These are phyloP conservation scores for Solidago caesia DNA, from an alignment of 129 eudicot genomes.

Conservation along the genomic window DNA sequence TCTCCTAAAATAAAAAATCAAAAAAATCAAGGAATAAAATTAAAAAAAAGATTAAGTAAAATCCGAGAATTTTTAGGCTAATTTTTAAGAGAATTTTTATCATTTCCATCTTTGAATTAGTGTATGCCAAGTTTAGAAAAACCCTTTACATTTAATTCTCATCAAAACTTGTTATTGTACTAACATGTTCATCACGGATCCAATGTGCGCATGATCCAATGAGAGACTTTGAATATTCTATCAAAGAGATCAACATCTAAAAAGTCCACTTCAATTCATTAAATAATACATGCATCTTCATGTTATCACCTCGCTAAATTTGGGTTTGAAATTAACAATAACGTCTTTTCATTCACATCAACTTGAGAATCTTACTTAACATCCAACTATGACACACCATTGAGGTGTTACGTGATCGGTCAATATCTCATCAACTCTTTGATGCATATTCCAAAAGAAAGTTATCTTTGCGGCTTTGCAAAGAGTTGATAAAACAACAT, in stretches of 20 bases:
- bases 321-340: background rate
- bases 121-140: background rate
- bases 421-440: background rate
- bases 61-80: too few relatives aligned
- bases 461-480: background rate
- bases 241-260: background rate
- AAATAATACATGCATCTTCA: background rate
- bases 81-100: too few relatives aligned
- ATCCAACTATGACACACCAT: too few relatives aligned
- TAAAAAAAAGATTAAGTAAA: too few relatives aligned
- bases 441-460: background rate
- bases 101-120: background rate
- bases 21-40: too few relatives aligned
- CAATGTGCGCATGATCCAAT: slow-evolving; percentile 33
- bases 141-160: background rate
- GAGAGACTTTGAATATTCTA: background rate
- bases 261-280: background rate
- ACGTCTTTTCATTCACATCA: too few relatives aligned
- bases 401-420: too few relatives aligned
- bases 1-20: too few relatives aligned
- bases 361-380: too few relatives aligned
- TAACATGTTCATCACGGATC: slow-evolving; percentile 15
- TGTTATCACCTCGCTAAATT: background rate
- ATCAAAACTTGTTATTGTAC: background rate
- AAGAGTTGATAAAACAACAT: background rate